Conservation (phyloP, 148 eudicot species). For the Bassia scoparia region DNA sequence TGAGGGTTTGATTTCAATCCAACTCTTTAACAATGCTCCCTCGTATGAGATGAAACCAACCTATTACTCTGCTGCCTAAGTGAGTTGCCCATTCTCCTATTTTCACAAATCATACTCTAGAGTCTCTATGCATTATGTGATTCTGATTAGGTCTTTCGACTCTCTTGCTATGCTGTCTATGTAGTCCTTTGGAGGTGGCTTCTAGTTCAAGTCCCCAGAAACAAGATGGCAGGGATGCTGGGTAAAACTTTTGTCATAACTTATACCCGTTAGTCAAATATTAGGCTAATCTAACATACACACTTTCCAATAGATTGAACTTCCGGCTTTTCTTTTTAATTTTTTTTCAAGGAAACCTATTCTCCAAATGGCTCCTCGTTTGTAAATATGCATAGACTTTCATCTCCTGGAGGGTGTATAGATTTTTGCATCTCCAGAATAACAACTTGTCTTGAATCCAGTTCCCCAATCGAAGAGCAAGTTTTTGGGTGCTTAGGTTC, state of each 20-base stretch:
- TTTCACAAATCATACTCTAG: background rate
- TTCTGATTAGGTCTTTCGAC: background rate
- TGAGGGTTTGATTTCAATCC: conserved; percentile 41
- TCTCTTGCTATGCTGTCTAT: background rate
- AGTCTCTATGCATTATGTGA: background rate
- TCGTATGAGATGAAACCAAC: conserved; percentile 32
- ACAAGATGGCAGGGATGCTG: conserved; percentile 29
- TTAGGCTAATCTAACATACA: background rate
- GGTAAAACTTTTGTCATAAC: conserved; percentile 4
- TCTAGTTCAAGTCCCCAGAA: conserved; percentile 23
- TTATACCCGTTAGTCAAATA: too few relatives aligned
- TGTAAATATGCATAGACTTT: conserved; percentile 19
- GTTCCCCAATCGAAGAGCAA: conserved; percentile 3
- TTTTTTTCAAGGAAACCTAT: background rate
- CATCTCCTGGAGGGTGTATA: conserved; percentile 12
- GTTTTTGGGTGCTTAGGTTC: background rate
- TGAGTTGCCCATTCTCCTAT: conserved; percentile 20
- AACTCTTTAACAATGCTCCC: conserved; percentile 31
- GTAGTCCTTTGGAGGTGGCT: conserved; percentile 35
- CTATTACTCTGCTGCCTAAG: conserved; percentile 29
- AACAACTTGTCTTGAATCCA: conserved; percentile 14
- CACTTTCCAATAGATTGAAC: conserved; percentile 6
- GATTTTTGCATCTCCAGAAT: conserved; percentile 16
- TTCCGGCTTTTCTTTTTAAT: conserved; percentile 8
- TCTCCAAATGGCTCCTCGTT: conserved; percentile 11